Conservation (phyloP, 2,329 filamentous ascomycete genomes). For the Colletotrichum sp. region DNA sequence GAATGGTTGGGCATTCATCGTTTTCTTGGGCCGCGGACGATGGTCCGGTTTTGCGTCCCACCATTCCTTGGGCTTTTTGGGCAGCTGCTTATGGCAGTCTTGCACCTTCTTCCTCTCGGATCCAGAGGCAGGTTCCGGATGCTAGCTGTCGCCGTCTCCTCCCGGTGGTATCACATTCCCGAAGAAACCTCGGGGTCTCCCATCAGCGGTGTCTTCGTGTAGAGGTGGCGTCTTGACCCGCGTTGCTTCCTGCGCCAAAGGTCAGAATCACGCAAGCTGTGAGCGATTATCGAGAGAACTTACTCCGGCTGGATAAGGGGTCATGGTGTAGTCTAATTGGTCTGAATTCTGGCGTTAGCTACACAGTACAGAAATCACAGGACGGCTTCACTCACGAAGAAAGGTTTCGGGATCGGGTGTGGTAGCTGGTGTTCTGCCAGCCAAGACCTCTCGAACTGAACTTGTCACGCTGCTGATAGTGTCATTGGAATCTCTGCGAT, state of each 20-base stretch:
- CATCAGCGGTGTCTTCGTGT: constrained; percentile 40
- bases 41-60: constrained; percentile 35
- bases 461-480: constrained; percentile 45
- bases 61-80: constrained; percentile 35
- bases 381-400: not conserved
- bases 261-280: constrained; percentile 8
- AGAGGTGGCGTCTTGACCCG: constrained; percentile 52
- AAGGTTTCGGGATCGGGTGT: constrained; percentile 27
- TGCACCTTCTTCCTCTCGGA: not conserved
- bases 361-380: not conserved
- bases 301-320: constrained; percentile 40
- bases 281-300: not conserved
- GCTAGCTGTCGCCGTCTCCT: constrained; percentile 8
- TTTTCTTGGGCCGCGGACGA: constrained; percentile 25
- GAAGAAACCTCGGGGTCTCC: constrained; percentile 47
- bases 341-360: constrained; percentile 9
- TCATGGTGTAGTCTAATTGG: constrained; percentile 17
- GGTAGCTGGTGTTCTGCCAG: constrained; percentile 36
- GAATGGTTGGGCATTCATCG: constrained; percentile 33
- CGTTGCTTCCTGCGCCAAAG: constrained; percentile 47
- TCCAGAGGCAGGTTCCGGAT: not conserved
- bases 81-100: constrained; percentile 26
- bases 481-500: constrained; percentile 40
- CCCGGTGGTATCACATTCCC: constrained; percentile 40
- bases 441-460: constrained; percentile 44